Evolutionary conservation across 768 basidiomycete genomes (phyloP).

Genomic region (Termitomyces titanicus): DNA sequence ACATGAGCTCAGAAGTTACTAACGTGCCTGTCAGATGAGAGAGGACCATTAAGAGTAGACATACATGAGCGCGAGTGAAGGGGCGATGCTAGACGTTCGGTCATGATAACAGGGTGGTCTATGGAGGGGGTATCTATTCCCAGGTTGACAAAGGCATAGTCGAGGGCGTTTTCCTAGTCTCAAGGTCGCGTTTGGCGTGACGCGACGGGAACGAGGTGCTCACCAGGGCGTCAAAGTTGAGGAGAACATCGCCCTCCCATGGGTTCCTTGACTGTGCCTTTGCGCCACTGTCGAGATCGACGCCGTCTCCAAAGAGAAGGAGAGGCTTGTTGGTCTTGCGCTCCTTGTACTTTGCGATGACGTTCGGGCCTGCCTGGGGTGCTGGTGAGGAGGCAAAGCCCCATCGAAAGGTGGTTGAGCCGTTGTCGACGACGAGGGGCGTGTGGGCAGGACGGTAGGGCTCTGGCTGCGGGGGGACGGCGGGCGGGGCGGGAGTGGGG

Average conservation of each 20-base stretch:
- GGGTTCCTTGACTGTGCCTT: constrained; percentile 74
- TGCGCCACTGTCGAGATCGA: constrained; percentile 84
- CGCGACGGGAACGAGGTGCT: constrained; percentile 28
- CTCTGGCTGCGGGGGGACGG: constrained; percentile 25
- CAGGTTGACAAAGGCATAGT: constrained; percentile 85
- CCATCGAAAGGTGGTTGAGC: constrained; percentile 77
- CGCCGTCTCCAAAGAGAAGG: constrained; percentile 84
- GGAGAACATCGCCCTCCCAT: constrained; percentile 92
- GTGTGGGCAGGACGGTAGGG: constrained; percentile 50
- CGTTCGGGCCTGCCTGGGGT: constrained; percentile 65
- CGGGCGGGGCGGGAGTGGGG: constrained; percentile 13
- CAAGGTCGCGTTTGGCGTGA: constrained; percentile 16
- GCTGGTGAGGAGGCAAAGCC: constrained; percentile 65
- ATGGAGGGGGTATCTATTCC: constrained; percentile 76
- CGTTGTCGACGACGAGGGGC: constrained; percentile 88
- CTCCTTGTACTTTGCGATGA: constrained; percentile 86
- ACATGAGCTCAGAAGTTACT: constrained; percentile 97
- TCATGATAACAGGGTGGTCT: constrained; percentile 90
- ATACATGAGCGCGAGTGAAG: constrained; percentile 82
- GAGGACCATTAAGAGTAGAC: constrained; percentile 25
- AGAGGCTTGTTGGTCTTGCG: constrained; percentile 78
- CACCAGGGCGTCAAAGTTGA: constrained; percentile 93
- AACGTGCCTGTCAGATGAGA: constrained; percentile 1
- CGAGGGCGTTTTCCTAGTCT: constrained; percentile 88
- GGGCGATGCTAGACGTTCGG: constrained; percentile 85